Percentiles rank a stretch among this genome's conserved stretches.
phyloP scores from a whole-genome alignment of 2,329 filamentous ascomycete species.

The Trichoderma polysporum region DNA sequence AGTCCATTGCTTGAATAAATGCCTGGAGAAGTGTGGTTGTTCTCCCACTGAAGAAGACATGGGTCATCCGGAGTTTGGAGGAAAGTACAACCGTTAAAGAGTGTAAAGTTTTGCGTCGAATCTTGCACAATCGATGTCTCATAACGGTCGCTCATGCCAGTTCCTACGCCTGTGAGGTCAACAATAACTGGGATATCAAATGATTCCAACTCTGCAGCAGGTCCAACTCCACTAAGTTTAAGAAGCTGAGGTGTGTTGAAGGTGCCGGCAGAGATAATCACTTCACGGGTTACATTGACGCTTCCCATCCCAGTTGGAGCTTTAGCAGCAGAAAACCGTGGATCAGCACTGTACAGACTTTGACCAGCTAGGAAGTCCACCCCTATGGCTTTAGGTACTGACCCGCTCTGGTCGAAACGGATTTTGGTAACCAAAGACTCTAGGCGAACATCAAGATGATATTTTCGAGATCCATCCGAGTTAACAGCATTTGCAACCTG shows the following conservation, averaged over 20 bases:
- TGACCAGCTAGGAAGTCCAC: conserved; percentile 51
- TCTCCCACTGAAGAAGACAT: too few species aligned
- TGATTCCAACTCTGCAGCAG: conserved; percentile 47
- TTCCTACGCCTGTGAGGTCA: conserved; percentile 40
- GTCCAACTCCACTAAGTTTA: conserved; percentile 62
- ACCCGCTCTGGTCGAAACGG: conserved; percentile 40
- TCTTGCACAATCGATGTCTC: conserved; percentile 31
- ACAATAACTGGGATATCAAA: conserved; percentile 48
- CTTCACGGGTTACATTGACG: conserved; percentile 37
- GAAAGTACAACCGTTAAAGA: too few species aligned
- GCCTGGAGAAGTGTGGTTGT: too few species aligned
- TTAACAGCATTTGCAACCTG: conserved; percentile 30
- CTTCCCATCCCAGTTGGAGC: too few species aligned
- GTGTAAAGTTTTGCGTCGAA: too few species aligned
- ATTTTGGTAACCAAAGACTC: conserved; percentile 48
- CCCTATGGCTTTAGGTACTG: conserved; percentile 44
- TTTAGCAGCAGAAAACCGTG: conserved; percentile 25
- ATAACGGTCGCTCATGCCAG: conserved; percentile 39
- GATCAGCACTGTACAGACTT: conserved; percentile 47
- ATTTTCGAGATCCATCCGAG: conserved; percentile 53
- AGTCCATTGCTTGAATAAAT: too few species aligned
- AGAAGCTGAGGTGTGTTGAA: conserved; percentile 66
- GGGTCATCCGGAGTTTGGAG: too few species aligned
- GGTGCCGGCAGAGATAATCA: conserved; percentile 51
- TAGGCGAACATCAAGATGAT: conserved; percentile 55